phyloP scores from a whole-genome alignment of 371 early-diverging fungal species.

The Sporodiniella umbellata region DNA sequence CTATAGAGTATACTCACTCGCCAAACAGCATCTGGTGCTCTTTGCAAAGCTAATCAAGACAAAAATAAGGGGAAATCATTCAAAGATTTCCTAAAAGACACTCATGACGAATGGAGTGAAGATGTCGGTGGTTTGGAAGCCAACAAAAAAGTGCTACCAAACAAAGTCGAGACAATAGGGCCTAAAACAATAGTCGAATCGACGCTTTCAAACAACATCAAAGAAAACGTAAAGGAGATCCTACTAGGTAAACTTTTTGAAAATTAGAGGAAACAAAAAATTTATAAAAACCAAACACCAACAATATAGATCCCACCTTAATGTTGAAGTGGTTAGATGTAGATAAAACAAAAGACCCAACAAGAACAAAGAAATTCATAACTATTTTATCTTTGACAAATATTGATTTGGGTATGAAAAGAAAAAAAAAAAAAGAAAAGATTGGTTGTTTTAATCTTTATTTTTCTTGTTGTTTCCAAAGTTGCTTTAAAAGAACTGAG shows the following conservation, averaged over 20 bases:
- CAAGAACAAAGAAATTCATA: constrained; percentile 60
- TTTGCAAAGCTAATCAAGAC: not conserved
- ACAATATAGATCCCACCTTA: constrained; percentile 16
- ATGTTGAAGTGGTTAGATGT: constrained; percentile 14
- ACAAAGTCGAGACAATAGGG: not conserved
- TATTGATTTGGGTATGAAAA: constrained; percentile 66
- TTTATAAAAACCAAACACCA: not conserved
- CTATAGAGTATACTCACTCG: too few species aligned
- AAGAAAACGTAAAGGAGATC: constrained; percentile 17
- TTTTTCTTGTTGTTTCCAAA: not conserved
- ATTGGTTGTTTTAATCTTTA: too few species aligned
- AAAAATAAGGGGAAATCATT: constrained; percentile 14
- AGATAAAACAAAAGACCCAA: constrained; percentile 23
- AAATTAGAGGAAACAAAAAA: not conserved
- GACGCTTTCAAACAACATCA: constrained; percentile 10
- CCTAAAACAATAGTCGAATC: constrained; percentile 1
- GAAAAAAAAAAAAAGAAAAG: not conserved
- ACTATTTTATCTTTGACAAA: constrained; percentile 65
- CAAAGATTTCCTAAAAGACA: constrained; percentile 44
- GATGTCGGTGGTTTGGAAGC: constrained; percentile 20
- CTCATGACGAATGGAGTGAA: constrained; percentile 56
- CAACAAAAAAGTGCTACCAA: not conserved
- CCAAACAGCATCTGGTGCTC: too few species aligned
- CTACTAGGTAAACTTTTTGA: constrained; percentile 8
- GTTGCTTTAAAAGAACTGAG: constrained; percentile 72